phyloP scores from a whole-genome alignment of 371 early-diverging fungal species.

The Choanephora cucurbitarum region DNA sequence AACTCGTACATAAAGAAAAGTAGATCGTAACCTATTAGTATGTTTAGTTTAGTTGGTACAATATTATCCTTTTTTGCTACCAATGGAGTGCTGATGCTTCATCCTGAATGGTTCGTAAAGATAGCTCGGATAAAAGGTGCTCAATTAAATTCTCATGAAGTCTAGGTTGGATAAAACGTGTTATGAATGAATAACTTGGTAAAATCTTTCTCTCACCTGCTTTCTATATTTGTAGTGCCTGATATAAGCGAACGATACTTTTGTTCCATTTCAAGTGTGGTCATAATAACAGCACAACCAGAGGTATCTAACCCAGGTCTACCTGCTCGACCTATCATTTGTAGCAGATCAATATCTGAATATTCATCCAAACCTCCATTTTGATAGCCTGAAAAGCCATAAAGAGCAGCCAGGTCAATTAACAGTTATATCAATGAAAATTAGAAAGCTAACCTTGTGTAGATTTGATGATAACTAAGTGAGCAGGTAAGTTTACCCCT shows the following conservation, averaged over 20 bases:
- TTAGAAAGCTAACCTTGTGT: slow-evolving; percentile 37
- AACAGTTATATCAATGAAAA: slow-evolving; percentile 28
- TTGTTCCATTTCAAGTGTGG: slow-evolving; percentile 50
- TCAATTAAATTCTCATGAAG: slow-evolving; percentile 79
- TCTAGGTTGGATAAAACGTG: too few relatives aligned
- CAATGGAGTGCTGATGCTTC: slow-evolving; percentile 64
- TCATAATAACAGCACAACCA: slow-evolving; percentile 82
- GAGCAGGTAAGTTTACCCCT: slow-evolving; percentile 93
- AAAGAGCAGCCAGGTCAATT: too few relatives aligned
- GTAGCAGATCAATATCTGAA: slow-evolving; percentile 73
- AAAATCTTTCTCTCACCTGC: slow-evolving; percentile 49
- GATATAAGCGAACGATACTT: slow-evolving; percentile 60
- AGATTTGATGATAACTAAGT: slow-evolving; percentile 84
- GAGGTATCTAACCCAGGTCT: slow-evolving; percentile 82
- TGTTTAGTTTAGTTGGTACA: neutral
- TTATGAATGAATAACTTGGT: too few relatives aligned
- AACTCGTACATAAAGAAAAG: slow-evolving; percentile 73
- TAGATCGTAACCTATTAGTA: slow-evolving; percentile 63
- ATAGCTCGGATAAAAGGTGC: slow-evolving; percentile 84
- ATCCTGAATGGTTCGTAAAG: slow-evolving; percentile 65
- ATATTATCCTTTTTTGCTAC: slow-evolving; percentile 24
- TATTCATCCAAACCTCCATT: slow-evolving; percentile 62
- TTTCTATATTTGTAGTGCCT: slow-evolving; percentile 66
- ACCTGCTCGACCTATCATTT: slow-evolving; percentile 95
- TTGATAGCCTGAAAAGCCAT: slow-evolving; percentile 62